phyloP scores from a whole-genome alignment of 208 protist genomes.

The Herpetomonas samuelpessoai region DNA sequence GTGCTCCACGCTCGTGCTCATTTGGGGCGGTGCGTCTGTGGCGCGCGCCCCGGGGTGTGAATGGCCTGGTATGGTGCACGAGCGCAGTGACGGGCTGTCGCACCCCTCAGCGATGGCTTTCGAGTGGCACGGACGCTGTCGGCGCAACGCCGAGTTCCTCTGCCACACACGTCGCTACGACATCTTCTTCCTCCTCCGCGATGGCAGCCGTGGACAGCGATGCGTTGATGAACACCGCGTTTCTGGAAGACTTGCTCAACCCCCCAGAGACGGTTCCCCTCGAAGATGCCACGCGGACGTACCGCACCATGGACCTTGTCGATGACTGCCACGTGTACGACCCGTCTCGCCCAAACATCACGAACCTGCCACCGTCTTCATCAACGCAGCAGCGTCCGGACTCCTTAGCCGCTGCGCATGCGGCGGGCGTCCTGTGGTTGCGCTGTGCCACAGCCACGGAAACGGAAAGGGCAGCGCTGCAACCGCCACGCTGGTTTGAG shows the following conservation, averaged over 20 bases:
- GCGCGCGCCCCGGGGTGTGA: too few species aligned
- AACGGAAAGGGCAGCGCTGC: constrained; percentile 18
- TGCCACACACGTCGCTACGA: constrained; percentile 1
- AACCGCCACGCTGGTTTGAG: constrained; percentile 75
- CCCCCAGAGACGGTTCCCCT: constrained; percentile 60
- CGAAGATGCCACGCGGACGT: constrained; percentile 69
- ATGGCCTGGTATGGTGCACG: too few species aligned
- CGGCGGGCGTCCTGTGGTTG: constrained; percentile 41
- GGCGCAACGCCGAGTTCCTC: too few species aligned
- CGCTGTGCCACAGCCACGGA: constrained; percentile 24
- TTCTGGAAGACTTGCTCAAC: constrained; percentile 61
- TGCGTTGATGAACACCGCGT: constrained; percentile 19
- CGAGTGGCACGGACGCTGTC: too few species aligned
- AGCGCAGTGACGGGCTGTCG: too few species aligned
- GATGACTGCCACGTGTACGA: constrained; percentile 61
- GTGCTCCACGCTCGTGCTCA: too few species aligned
- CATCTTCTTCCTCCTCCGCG: constrained; percentile 4
- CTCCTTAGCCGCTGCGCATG: constrained; percentile 38
- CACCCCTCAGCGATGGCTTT: too few species aligned
- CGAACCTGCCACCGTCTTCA: neutral
- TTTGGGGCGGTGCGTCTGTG: too few species aligned
- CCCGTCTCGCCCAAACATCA: constrained; percentile 43
- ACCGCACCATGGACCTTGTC: constrained; percentile 82
- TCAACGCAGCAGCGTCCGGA: too few species aligned
- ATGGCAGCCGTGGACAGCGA: neutral